Conservation (phyloP, 768 basidiomycete genomes). For the Kwoniella newhampshirensis region DNA sequence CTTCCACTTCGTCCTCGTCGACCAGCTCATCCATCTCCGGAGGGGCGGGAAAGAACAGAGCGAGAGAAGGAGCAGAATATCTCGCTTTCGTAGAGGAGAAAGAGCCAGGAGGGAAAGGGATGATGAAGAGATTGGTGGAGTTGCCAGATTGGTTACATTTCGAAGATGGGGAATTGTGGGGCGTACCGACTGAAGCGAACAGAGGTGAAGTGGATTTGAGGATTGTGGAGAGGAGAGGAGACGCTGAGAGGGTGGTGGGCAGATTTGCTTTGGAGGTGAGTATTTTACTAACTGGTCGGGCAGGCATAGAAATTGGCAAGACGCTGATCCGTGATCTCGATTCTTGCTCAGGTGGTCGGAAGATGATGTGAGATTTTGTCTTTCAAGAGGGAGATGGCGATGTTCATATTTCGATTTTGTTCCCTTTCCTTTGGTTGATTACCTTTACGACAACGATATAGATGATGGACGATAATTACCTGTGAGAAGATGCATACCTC, state of each 20-base stretch:
- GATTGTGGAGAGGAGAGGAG: conserved; percentile 30
- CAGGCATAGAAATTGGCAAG: not conserved
- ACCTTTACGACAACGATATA: too few species aligned
- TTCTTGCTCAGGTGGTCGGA: conserved; percentile 13
- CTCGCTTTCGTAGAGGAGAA: conserved; percentile 23
- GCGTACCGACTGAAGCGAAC: conserved; percentile 40
- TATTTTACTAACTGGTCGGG: too few species aligned
- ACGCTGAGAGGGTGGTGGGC: conserved; percentile 31
- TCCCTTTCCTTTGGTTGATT: not conserved
- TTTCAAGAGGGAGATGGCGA: too few species aligned
- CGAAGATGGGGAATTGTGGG: conserved; percentile 50
- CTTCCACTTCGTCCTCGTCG: conserved; percentile 17
- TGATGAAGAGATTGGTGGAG: conserved; percentile 5
- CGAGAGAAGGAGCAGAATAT: conserved; percentile 21
- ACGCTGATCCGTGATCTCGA: not conserved
- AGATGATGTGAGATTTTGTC: conserved; percentile 24
- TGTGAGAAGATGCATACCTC: too few species aligned
- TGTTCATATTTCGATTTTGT: not conserved
- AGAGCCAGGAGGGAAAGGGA: conserved; percentile 5
- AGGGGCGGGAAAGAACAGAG: conserved; percentile 15
- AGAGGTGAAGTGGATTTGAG: conserved; percentile 35
- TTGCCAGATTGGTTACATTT: conserved; percentile 49
- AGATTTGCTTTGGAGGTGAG: conserved; percentile 40
- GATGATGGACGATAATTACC: too few species aligned
- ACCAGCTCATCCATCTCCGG: conserved; percentile 10